phyloP scores from a whole-genome alignment of 306 rosid genomes.

The Vigna trinervia region DNA sequence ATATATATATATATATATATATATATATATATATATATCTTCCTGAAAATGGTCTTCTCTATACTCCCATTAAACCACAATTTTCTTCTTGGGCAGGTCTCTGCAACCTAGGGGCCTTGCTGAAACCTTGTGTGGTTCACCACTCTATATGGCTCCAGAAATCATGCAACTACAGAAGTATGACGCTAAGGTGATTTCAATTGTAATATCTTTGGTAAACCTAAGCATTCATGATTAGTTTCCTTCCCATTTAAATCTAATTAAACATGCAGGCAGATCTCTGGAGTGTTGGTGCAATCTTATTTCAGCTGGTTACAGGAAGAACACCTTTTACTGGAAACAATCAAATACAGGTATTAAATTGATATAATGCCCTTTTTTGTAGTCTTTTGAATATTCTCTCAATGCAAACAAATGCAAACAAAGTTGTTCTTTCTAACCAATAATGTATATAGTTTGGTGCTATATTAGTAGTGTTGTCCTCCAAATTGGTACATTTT shows the following conservation, averaged over 20 bases:
- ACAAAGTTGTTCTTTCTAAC: conserved; percentile 23
- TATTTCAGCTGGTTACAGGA: conserved; percentile 94
- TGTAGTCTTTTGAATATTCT: conserved; percentile 7
- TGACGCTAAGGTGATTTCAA: conserved; percentile 88
- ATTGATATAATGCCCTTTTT: conserved; percentile 2
- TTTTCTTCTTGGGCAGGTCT: conserved; percentile 66
- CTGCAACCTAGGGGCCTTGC: conserved; percentile 96
- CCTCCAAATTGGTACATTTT: conserved; percentile 39
- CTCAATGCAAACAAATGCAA: conserved; percentile 28
- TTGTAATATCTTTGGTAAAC: conserved; percentile 20
- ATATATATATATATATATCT: too few relatives aligned
- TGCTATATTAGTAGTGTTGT: conserved; percentile 26
- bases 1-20: too few relatives aligned
- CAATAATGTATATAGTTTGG: conserved; percentile 17
- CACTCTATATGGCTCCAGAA: conserved; percentile 99
- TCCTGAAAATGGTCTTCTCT: too few relatives aligned
- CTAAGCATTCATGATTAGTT: conserved; percentile 34
- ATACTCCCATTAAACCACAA: conserved; percentile 21
- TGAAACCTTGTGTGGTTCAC: conserved; percentile 99
- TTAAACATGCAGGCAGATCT: conserved; percentile 96
- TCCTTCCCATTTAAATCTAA: conserved; percentile 57
- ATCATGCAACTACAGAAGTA: conserved; percentile 99
- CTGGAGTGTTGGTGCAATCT: conserved; percentile 98
- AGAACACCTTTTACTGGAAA: conserved; percentile 94
- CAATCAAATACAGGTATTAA: conserved; percentile 83